Base-by-base conservation (phyloP, 2,329 filamentous ascomycete species). In the Alternaria conjuncta region DNA sequence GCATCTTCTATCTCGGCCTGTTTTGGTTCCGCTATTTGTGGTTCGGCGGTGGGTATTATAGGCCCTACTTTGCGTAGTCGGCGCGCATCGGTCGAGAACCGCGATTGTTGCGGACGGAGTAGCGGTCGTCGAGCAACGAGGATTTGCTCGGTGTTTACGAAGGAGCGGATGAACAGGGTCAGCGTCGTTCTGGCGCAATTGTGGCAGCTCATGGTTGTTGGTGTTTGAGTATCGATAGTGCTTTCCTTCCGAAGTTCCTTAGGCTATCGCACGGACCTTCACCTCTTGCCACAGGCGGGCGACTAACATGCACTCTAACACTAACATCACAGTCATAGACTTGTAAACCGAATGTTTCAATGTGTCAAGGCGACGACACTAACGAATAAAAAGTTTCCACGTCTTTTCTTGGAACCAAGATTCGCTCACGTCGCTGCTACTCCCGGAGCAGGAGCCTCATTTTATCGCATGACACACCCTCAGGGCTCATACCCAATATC, bases 121-220 rank as follows among this genome's bases (percentile, higher is more conserved):
- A 59, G 50, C 28, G 32, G 58, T 32, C 46, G 63, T 15, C 64
- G 64, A 20, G 59, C 20, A 25, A 63, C 30, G 15, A 64, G 36
- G 3, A 44, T 11, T 9, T 43, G 28, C 9, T 71, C 64, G 1
- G 28, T 10, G 11, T 64, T 30, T 5, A 55, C 44, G 3, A 75
- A 63, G 1, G 73, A 71, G 23, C 69, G 69, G 18, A 72, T 63
- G 47, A 75, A 74, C 2, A 72, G 58, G 55, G 62, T 58, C 2
- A 79, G 63, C 9, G 72, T 66, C 56, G 50, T 66, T 57, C 65
- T 71, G 32, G 71, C 64, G 60, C 73, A 78, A 15, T 62, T 66
- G 43, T 69, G 61, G 65, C 76, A 78, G 56, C 65, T 69, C 78
- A 79, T 79, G 55, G 53, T 65, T 47, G 53, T 45, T 57, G 54